These are phyloP conservation scores for Kurtzmaniella natalensis DNA, from an alignment of 1,139 yeast genomes.

Conservation along the genomic window DNA sequence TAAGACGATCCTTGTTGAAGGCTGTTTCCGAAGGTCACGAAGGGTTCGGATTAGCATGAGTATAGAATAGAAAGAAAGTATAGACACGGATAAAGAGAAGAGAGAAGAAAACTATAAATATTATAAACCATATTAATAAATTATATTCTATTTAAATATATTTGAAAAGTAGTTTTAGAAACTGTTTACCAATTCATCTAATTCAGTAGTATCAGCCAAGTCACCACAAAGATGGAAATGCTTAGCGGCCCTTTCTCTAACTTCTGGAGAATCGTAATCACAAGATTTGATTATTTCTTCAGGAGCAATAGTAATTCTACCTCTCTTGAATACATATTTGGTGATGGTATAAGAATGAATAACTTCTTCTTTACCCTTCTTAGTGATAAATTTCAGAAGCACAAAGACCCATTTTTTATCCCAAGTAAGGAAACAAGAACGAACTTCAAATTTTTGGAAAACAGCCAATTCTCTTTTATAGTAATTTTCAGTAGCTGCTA, in stretches of 20 bases:
- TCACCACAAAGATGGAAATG: conserved; percentile 26
- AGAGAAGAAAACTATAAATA: not conserved
- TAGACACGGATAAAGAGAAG: not conserved
- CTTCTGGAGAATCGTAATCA: conserved; percentile 54
- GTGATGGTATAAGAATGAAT: conserved; percentile 64
- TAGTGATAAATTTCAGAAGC: conserved; percentile 54
- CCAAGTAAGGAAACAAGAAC: conserved; percentile 72
- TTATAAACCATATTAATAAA: not conserved
- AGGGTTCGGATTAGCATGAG: conserved; percentile 83
- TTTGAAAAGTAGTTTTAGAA: conserved; percentile 4
- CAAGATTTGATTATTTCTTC: conserved; percentile 50
- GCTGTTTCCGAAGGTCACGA: conserved; percentile 95
- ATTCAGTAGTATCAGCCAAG: conserved; percentile 26
- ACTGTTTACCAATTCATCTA: conserved; percentile 18
- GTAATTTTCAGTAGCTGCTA: conserved; percentile 65
- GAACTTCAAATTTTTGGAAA: conserved; percentile 53
- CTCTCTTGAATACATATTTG: conserved; percentile 69
- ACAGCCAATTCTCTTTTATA: conserved; percentile 74
- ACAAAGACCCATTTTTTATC: conserved; percentile 83
- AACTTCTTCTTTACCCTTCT: conserved; percentile 26
- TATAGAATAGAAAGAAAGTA: conserved; percentile 49
- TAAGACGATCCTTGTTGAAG: conserved; percentile 72
- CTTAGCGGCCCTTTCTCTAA: conserved; percentile 32
- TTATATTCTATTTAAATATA: too few relatives aligned
- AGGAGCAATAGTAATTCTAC: conserved; percentile 69